Base-by-base conservation (phyloP, 345 rosid species). In the Stellera chamaejasme region DNA sequence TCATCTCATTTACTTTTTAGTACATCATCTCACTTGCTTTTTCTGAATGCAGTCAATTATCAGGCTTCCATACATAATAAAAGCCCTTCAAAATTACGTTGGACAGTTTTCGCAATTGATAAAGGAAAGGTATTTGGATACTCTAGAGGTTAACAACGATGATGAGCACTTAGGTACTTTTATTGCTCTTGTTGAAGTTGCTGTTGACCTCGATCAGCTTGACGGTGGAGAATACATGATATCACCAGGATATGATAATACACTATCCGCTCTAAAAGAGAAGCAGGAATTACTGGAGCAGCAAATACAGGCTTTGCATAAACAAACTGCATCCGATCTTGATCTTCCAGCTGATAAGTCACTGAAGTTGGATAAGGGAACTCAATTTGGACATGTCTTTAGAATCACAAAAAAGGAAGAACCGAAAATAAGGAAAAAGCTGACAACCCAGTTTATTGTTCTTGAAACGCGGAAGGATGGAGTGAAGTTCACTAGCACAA, bases 381-480 rank as follows among this genome's bases (percentile, higher is more conserved):
- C 96, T 26, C 99, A 89, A 52, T 89, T 78, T 69, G 99, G 99
- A 45, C 94, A 93, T 82, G 96, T 87, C 53, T 93, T 93, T 73
- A 81, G 97, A 74, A 89, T 93, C 58, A 89, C 99, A 47, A 89
- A 93, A 85, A 93, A 87, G 81, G 99, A 93, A 71, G 99, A 93
- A 70, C 99, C 94, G 39, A 93, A 93, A 73, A 71, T 93, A 60
- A 84, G 99, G 75, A 89, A 87, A 72, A 89, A 84, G 77, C 87
- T 93, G 62, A 77, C 84, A 4, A 66, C 88, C 67, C 96, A 89
- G 59, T 93, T 84, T 76, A 65, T 89, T 58, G 86, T 93, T 64
- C 88, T 93, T 42, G 99, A 93, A 78, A 93, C 99, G 9, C 84
- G 99, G 16, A 93, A 93, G 72, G 99, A 93, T 67, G 99, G 99